These are phyloP conservation scores for Nicotiana undulata DNA, from an alignment of 257 asterid genomes.

Conservation along the genomic window DNA sequence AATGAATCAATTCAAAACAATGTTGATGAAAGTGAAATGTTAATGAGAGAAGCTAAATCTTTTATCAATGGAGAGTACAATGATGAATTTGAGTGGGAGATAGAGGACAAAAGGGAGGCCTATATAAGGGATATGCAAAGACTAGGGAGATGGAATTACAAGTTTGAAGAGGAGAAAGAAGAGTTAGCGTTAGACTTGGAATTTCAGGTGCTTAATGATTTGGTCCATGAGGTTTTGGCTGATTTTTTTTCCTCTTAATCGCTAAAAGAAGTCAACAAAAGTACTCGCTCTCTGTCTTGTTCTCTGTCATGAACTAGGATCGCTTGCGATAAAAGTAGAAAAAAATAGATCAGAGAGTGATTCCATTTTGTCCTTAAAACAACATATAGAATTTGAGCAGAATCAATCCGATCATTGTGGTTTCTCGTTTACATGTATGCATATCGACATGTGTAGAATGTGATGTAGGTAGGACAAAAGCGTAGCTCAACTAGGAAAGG, in stretches of 20 bases:
- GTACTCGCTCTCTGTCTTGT: neutral
- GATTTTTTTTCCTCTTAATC: neutral
- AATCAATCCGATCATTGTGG: neutral
- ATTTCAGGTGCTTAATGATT: slow-evolving; percentile 25
- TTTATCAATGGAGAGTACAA: slow-evolving; percentile 33
- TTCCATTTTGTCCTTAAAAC: neutral
- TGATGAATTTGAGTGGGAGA: slow-evolving; percentile 44
- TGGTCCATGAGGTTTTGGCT: slow-evolving; percentile 31
- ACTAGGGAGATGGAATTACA: slow-evolving; percentile 29
- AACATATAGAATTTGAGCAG: neutral
- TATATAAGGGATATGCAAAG: slow-evolving; percentile 50
- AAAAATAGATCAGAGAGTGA: neutral
- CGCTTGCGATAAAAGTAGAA: neutral
- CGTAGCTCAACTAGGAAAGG: neutral
- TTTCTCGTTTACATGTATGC: neutral
- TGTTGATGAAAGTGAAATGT: neutral
- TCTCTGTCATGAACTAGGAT: neutral
- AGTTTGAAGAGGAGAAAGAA: slow-evolving; percentile 33
- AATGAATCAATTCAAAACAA: neutral
- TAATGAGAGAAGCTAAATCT: slow-evolving; percentile 18
- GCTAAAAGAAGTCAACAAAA: neutral
- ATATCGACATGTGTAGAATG: neutral
- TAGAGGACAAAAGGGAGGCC: slow-evolving; percentile 27
- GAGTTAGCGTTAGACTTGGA: slow-evolving; percentile 37
- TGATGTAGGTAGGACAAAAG: neutral